These are phyloP conservation scores for Hibiscus tridactylites DNA, from an alignment of 345 rosid species.

Conservation along the genomic window DNA sequence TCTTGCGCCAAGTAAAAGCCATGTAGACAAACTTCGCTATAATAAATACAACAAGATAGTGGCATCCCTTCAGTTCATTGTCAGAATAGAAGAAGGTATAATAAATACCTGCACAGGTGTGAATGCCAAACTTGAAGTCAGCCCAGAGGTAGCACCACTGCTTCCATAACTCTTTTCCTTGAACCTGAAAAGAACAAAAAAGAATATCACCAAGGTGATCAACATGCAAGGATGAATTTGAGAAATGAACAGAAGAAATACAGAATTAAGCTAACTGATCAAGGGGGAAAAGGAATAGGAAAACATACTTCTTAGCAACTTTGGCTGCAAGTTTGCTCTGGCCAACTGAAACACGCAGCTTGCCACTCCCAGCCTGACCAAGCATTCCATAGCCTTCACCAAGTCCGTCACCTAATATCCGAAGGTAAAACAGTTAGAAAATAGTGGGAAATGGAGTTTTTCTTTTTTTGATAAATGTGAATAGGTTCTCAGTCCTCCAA, in stretches of 20 bases:
- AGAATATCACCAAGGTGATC: background rate
- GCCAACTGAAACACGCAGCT: slow-evolving; percentile 78
- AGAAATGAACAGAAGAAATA: background rate
- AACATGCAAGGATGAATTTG: background rate
- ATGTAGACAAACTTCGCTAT: background rate
- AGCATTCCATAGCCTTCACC: slow-evolving; percentile 99
- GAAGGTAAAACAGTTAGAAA: slow-evolving; percentile 8
- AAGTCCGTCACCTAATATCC: slow-evolving; percentile 74
- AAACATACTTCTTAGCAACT: slow-evolving; percentile 76
- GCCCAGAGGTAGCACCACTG: slow-evolving; percentile 85
- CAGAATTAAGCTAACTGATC: background rate
- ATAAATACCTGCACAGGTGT: slow-evolving; percentile 82
- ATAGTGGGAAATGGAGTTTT: background rate
- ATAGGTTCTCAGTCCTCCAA: background rate
- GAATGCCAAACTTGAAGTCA: slow-evolving; percentile 88
- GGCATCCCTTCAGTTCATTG: background rate
- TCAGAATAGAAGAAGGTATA: slow-evolving; percentile 3
- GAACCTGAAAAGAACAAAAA: slow-evolving; percentile 44
- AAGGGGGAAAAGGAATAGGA: background rate
- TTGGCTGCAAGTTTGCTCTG: slow-evolving; percentile 88
- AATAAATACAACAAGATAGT: background rate
- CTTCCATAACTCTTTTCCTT: slow-evolving; percentile 73
- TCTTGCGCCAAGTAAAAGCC: background rate
- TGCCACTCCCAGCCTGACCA: slow-evolving; percentile 99
- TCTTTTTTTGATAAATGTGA: background rate